Evolutionary conservation across 257 asterid species (phyloP).

Genomic region (Petrea volubilis): DNA sequence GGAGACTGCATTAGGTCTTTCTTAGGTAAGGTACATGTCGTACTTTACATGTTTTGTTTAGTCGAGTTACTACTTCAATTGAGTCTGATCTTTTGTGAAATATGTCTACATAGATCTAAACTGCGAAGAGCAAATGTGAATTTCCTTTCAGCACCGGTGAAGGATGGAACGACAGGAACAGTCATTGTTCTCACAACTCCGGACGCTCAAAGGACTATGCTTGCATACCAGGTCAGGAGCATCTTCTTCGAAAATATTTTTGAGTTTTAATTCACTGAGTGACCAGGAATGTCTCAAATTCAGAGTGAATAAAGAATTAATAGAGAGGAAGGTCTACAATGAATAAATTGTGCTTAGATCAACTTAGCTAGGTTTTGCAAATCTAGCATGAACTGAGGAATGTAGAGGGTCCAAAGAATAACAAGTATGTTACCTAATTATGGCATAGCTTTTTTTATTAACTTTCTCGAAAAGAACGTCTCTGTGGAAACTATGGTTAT

Average conservation of each 20-base stretch:
- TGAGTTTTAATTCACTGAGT: not conserved
- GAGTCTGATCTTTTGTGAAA: conserved; percentile 5
- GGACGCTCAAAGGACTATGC: conserved; percentile 99
- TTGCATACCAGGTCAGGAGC: conserved; percentile 78
- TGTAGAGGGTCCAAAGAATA: not conserved
- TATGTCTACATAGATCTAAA: conserved; percentile 62
- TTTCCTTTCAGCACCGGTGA: conserved; percentile 83
- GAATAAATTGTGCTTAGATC: not conserved
- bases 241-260: not conserved
- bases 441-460: too few relatives aligned
- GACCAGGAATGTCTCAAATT: not conserved
- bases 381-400: not conserved
- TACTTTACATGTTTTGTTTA: conserved; percentile 6
- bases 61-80: not conserved
- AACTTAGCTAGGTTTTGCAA: not conserved
- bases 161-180: conserved; percentile 94
- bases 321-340: not conserved
- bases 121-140: conserved; percentile 87
- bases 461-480: too few relatives aligned
- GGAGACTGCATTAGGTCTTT: not conserved
- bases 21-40: not conserved
- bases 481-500: not conserved
- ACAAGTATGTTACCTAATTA: not conserved
- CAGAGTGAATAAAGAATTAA: not conserved
- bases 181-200: conserved; percentile 93